Evolutionary conservation across 2,329 filamentous ascomycete genomes (phyloP), one percentile per base, ranked within the genome.

Genomic region (Aspergillus neoniger): DNA sequence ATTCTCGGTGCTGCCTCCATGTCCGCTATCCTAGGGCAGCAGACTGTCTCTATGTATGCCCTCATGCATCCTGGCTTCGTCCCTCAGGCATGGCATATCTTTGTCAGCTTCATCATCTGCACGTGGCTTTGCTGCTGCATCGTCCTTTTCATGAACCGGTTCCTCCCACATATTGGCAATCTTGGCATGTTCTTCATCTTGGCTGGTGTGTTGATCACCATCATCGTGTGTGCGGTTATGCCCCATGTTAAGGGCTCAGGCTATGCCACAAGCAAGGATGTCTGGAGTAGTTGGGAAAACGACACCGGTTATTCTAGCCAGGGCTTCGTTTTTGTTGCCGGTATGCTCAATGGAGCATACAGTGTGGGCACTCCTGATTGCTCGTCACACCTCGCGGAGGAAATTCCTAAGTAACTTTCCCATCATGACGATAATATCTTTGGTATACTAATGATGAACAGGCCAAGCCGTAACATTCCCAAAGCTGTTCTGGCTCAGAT

Each of bases 321-420:
- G 48, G 86, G 86, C 15, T 83, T 89, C n/a, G 86, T 86, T 2
- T 89, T 90, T 63, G 76, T 88, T 25, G 77, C 84, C 0, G 87
- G 87, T 17, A 87, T 89, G 72, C 78, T 90, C 23, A 91, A 91
- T 67, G 88, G 87, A 10, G 88, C 88, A 3, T 91, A 86, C 70
- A 84, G 85, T 48, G 84, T 91, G 10, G 89, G 88, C 6, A 85
- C 85, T 1, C 85, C 87, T 0, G 88, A 91, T 69, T 85, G 86
- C 51, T 84, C 86, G 1, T 85, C 84, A 1, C 88, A 90, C 69
- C 71, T 89, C 43, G 84, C 86, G 0, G 87, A 90, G 71, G 87
- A 90, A 71, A 87, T 89, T 43, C 86, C 77, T 10, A 70, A 72
- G 72, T 76, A 63, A 61, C 67, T 53, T 28, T 36, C 14, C 32